Conservation (phyloP, 2,329 filamentous ascomycete species). For the Claviceps maximensis region DNA sequence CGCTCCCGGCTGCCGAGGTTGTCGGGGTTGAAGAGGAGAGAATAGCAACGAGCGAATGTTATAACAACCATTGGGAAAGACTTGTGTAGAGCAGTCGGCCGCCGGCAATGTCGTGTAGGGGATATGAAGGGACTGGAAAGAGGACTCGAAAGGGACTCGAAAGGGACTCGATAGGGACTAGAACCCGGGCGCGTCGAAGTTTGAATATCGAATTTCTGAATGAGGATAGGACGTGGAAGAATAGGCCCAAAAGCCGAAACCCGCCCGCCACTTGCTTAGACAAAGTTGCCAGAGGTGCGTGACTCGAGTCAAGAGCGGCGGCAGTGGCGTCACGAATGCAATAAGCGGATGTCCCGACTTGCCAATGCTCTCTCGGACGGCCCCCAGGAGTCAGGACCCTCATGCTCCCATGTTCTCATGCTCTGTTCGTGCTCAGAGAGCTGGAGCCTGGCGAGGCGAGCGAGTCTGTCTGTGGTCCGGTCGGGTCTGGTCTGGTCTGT, state of each 20-base stretch:
- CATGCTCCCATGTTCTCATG: not conserved
- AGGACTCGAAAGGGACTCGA: not conserved
- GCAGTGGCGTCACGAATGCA: conserved; percentile 1
- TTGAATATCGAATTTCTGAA: not conserved
- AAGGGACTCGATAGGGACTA: not conserved
- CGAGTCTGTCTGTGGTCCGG: not conserved
- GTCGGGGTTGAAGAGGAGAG: not conserved
- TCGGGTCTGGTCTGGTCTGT: not conserved
- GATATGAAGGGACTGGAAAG: too few relatives aligned
- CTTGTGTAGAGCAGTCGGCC: not conserved
- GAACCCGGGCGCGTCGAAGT: not conserved
- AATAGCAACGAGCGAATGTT: not conserved
- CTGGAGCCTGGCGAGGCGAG: not conserved
- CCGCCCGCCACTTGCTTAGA: not conserved
- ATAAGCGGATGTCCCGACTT: not conserved
- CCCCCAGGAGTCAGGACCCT: too few relatives aligned
- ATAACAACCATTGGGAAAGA: not conserved
- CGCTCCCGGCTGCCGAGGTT: not conserved
- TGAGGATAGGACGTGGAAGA: not conserved
- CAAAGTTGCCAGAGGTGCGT: too few relatives aligned
- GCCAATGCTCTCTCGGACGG: not conserved
- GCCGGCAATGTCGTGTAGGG: not conserved
- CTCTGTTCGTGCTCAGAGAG: not conserved
- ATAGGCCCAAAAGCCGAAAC: not conserved
- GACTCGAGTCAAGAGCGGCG: not conserved